These are phyloP conservation scores for Aspergillus sp. DNA, from an alignment of 2,329 filamentous ascomycete genomes.

Conservation along the genomic window DNA sequence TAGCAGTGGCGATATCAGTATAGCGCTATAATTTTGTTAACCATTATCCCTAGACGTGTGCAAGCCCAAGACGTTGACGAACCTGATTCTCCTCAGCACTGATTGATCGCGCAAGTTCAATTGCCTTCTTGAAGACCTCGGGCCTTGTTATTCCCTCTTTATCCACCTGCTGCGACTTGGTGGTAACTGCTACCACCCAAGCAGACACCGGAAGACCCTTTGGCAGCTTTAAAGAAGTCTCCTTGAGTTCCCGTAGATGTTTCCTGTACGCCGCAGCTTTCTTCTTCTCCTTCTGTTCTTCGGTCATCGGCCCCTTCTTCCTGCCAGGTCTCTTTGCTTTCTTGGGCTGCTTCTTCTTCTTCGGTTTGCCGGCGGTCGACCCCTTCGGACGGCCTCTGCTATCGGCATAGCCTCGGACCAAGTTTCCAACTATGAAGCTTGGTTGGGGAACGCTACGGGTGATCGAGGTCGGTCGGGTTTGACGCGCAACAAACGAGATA, in stretches of 20 bases:
- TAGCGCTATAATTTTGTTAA: conserved; percentile 47
- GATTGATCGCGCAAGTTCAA: conserved; percentile 17
- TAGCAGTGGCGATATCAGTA: conserved; percentile 39
- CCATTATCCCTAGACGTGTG: too few species aligned
- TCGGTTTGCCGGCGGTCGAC: conserved; percentile 20
- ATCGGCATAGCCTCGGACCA: conserved; percentile 34
- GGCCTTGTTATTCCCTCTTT: not conserved
- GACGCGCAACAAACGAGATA: conserved; percentile 23
- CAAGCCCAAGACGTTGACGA: not conserved
- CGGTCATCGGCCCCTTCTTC: not conserved
- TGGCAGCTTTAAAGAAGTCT: conserved; percentile 33
- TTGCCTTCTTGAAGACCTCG: conserved; percentile 22
- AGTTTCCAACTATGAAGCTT: conserved; percentile 20
- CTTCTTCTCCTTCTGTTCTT: conserved; percentile 11
- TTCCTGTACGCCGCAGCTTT: conserved; percentile 29
- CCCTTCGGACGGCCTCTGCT: conserved; percentile 28
- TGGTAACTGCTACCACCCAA: conserved; percentile 24
- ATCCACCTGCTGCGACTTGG: conserved; percentile 18
- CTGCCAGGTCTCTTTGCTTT: not conserved
- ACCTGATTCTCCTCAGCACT: conserved; percentile 25
- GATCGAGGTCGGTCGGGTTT: conserved; percentile 15
- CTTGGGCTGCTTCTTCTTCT: conserved; percentile 18
- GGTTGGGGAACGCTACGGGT: conserved; percentile 13
- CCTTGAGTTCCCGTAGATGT: conserved; percentile 32
- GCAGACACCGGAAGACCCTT: conserved; percentile 31